Evolutionary conservation across 2,329 filamentous ascomycete species (phyloP), one percentile per base, ranked within the genome.

Genomic region (Sarocladium strictum): DNA sequence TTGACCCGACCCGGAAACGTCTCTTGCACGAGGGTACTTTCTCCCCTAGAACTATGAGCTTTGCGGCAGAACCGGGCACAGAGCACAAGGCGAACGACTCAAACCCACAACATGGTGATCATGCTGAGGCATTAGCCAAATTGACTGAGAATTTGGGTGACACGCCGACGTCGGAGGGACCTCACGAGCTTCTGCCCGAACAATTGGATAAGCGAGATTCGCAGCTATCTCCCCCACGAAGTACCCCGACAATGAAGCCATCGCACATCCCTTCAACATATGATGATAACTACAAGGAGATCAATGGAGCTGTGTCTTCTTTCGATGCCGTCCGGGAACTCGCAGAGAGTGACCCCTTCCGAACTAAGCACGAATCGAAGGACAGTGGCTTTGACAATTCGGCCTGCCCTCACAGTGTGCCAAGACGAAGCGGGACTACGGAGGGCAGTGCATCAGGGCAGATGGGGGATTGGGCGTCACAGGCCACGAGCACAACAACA

Each of bases 401-500:
- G 45, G 64, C 70, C n/a, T 68, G 72, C 33, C 67, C 70, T 11
- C 70, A 72, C 21, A 72, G 69, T 5, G 76, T 77, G 56, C 81
- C 84, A 59, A 76, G 80, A 23, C 77, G 75, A 54, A 85, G 82
- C 64, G 81, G 85, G 62, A 80, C 80, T 2, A 85, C 83, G 0
- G 82, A 85, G 54, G 79, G 78, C 43, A 82, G 81, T 64, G 75
- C 72, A 41, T 81, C 80, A 1, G 77, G 76, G 0, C 75, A 72
- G 49, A 74, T 76, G 0, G 80, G 77, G 10, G 83, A 85, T 60
- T 85, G 81, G 80, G 78, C 79, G 2, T 83, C 80, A 3, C 81
- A 85, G 60, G 80, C 77, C 3, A 85, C 82, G 14, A 84, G 80
- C 60, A 81, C 81, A 9, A 83, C 81, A 1, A 85, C 81, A 1